These are phyloP conservation scores for Rhizomucor pusillus DNA, from an alignment of 371 early-diverging fungal species.

Conservation along the genomic window DNA sequence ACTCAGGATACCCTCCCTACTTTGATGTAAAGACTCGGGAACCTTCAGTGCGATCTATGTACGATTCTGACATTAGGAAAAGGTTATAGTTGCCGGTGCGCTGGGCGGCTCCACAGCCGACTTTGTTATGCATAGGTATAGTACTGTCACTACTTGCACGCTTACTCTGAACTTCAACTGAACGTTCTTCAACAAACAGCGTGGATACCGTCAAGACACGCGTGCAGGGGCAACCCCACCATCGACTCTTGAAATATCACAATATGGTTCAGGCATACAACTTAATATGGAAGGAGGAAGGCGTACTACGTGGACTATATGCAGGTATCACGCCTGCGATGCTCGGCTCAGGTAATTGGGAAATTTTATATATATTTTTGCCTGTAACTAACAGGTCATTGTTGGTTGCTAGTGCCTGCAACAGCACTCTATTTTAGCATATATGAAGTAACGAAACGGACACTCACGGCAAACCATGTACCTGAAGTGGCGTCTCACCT, in stretches of 20 bases:
- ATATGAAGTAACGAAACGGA: constrained; percentile 73
- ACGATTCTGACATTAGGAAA: not conserved
- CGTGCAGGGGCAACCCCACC: constrained; percentile 64
- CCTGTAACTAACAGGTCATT: not conserved
- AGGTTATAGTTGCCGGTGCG: constrained; percentile 71
- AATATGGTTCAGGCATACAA: constrained; percentile 68
- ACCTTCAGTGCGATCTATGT: not conserved
- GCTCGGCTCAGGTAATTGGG: constrained; percentile 63
- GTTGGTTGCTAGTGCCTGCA: constrained; percentile 50
- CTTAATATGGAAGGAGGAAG: constrained; percentile 67
- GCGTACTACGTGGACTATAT: constrained; percentile 67
- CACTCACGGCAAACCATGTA: constrained; percentile 49
- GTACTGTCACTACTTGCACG: too few relatives aligned
- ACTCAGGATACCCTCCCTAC: constrained; percentile 40
- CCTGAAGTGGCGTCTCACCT: constrained; percentile 68
- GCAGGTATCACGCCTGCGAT: constrained; percentile 75
- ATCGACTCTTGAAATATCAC: constrained; percentile 53
- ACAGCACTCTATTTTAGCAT: constrained; percentile 74
- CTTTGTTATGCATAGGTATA: constrained; percentile 72
- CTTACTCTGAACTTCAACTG: not conserved
- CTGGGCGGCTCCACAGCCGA: constrained; percentile 73
- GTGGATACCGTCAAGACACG: constrained; percentile 82
- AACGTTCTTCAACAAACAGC: constrained; percentile 21
- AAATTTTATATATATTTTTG: not conserved
- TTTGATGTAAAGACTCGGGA: constrained; percentile 34